Percentiles rank a stretch among this genome's conserved stretches.
phyloP scores from a whole-genome alignment of 129 eudicot species.

The Cynara cardunculus region DNA sequence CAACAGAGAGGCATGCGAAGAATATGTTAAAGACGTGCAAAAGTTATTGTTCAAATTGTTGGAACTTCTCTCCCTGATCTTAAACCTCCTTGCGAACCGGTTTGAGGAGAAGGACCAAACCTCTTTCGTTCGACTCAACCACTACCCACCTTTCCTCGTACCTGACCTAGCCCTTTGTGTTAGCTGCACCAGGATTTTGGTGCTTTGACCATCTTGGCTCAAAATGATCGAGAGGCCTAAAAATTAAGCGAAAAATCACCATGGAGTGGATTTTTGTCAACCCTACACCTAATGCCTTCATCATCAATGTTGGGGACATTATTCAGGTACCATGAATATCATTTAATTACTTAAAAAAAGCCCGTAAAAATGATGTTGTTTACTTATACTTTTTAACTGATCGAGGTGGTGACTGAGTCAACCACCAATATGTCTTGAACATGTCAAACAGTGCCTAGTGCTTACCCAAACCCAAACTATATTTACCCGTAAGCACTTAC shows the following conservation, averaged over 20 bases:
- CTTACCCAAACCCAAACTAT: no score
- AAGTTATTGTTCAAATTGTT: conserved; percentile 40
- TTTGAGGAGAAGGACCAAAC: conserved; percentile 44
- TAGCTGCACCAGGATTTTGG: conserved; percentile 73
- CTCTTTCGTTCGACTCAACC: conserved; percentile 49
- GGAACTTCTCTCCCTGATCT: conserved; percentile 54
- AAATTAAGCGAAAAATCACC: conserved; percentile 59
- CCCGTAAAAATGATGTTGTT: no score
- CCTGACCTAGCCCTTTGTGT: conserved; percentile 79
- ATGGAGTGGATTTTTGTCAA: conserved; percentile 70
- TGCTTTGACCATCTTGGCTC: conserved; percentile 65
- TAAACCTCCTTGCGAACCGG: conserved; percentile 40
- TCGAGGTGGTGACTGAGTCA: no score
- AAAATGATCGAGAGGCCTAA: conserved; percentile 72
- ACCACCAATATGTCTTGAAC: no score
- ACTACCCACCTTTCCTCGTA: conserved; percentile 64
- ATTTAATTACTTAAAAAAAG: no score
- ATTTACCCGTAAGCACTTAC: no score
- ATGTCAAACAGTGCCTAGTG: no score
- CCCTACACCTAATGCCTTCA: conserved; percentile 58
- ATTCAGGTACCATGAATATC: conserved; percentile 51
- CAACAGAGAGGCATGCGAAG: conserved; percentile 44
- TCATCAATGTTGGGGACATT: conserved; percentile 72
- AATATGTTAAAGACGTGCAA: conserved; percentile 43
- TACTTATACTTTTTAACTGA: no score